Percentiles rank a stretch among this genome's conserved stretches.
These are phyloP conservation scores for Yarrowia sp. DNA, from an alignment of 805 yeast species.

Conservation along the genomic window DNA sequence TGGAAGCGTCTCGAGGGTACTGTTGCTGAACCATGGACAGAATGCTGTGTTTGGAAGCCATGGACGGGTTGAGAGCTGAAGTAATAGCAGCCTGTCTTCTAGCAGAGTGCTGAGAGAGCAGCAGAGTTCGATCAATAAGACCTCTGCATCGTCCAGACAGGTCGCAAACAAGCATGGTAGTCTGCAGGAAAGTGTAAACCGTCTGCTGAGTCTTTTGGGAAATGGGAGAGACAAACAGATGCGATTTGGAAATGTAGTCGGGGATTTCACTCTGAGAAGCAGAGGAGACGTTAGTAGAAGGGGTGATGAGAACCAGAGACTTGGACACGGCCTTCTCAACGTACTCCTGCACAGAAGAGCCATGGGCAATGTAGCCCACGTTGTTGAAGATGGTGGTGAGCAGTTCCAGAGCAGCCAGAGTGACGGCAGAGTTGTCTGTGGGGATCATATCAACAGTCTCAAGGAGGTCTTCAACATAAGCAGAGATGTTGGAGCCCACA, in stretches of 20 bases:
- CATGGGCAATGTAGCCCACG: constrained; percentile 9
- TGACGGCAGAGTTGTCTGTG: constrained; percentile 26
- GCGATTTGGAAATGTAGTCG: constrained; percentile 32
- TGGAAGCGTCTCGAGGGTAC: constrained; percentile 50
- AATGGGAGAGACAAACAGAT: constrained; percentile 29
- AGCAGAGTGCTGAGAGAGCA: constrained; percentile 40
- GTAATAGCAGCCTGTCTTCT: constrained; percentile 44
- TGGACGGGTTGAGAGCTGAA: constrained; percentile 68
- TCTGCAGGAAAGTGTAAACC: constrained; percentile 50
- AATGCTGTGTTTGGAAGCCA: constrained; percentile 56
- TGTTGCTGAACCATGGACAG: constrained; percentile 66
- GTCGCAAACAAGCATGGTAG: constrained; percentile 48
- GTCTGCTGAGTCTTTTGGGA: constrained; percentile 5
- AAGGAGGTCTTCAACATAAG: constrained; percentile 30
- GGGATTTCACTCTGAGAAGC: constrained; percentile 26
- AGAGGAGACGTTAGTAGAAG: not conserved
- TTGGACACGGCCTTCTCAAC: constrained; percentile 8
- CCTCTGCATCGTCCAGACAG: constrained; percentile 65
- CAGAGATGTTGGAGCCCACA: constrained; percentile 49
- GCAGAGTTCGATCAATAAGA: constrained; percentile 49
- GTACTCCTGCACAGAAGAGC: constrained; percentile 23
- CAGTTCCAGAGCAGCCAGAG: not conserved
- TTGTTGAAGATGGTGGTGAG: constrained; percentile 12
- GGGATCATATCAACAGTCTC: constrained; percentile 12
- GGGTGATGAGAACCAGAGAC: constrained; percentile 21